Conservation (phyloP, 2,329 filamentous ascomycete genomes). For the Xylariomycetidae sp. region DNA sequence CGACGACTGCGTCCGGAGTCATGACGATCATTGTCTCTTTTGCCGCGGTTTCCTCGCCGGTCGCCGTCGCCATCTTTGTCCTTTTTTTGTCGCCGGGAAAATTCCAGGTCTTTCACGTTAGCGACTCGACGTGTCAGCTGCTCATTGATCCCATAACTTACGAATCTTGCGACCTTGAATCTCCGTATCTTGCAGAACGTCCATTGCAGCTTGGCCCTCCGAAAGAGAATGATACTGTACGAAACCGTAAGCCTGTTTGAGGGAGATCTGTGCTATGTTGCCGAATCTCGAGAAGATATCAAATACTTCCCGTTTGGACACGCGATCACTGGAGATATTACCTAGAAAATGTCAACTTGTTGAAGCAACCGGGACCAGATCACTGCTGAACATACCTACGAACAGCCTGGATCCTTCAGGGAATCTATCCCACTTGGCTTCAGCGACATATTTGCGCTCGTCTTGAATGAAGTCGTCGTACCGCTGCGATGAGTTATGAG, state of each 20-base stretch:
- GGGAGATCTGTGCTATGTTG: slow-evolving; percentile 85
- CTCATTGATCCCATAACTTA: slow-evolving; percentile 45
- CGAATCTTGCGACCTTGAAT: slow-evolving; percentile 90
- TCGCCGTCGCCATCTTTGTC: slow-evolving; percentile 66
- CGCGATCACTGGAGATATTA: slow-evolving; percentile 87
- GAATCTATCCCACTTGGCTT: slow-evolving; percentile 78
- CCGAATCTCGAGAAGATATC: slow-evolving; percentile 84
- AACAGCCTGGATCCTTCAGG: slow-evolving; percentile 74
- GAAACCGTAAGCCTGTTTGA: slow-evolving; percentile 96
- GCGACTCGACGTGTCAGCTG: not conserved
- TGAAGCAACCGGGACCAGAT: slow-evolving; percentile 23
- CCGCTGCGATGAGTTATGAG: slow-evolving; percentile 33
- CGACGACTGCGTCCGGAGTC: slow-evolving; percentile 18
- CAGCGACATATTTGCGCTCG: slow-evolving; percentile 69
- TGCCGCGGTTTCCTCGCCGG: slow-evolving; percentile 48
- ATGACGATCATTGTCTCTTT: slow-evolving; percentile 43
- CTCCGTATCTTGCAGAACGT: slow-evolving; percentile 72
- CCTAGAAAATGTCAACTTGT: slow-evolving; percentile 58
- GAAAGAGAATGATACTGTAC: slow-evolving; percentile 81
- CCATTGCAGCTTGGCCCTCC: slow-evolving; percentile 71
- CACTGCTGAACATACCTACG: slow-evolving; percentile 54
- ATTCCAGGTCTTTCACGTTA: slow-evolving; percentile 66
- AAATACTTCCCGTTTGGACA: slow-evolving; percentile 91
- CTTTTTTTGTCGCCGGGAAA: slow-evolving; percentile 83
- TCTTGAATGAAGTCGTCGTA: slow-evolving; percentile 71